Conservation (phyloP, 2,329 filamentous ascomycete species). For the Talaromyces pinophilus region DNA sequence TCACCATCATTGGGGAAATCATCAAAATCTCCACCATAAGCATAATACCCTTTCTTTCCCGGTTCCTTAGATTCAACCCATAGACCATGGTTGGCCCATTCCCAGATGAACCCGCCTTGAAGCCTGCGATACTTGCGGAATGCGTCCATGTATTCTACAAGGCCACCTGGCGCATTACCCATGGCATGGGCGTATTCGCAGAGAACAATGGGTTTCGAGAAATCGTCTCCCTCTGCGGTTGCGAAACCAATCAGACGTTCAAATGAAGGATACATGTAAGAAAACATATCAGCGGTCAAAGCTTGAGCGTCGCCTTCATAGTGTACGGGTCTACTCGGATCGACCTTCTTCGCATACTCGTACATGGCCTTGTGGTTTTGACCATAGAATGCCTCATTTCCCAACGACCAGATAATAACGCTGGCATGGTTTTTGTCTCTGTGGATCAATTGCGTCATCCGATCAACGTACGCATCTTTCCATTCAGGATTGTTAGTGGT, state of each 20-base stretch:
- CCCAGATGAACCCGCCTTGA: constrained; percentile 67
- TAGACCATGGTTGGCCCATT: constrained; percentile 65
- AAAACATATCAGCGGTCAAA: constrained; percentile 64
- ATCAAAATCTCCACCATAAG: constrained; percentile 63
- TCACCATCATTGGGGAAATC: constrained; percentile 61
- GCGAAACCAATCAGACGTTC: background rate
- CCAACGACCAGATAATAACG: constrained; percentile 73
- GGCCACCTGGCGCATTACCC: constrained; percentile 71
- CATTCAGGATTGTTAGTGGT: constrained; percentile 37
- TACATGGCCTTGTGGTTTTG: constrained; percentile 69
- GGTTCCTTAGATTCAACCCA: constrained; percentile 36
- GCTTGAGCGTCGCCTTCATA: constrained; percentile 67
- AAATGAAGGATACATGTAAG: constrained; percentile 27
- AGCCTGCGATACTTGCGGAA: constrained; percentile 63
- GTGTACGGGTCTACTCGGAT: constrained; percentile 62
- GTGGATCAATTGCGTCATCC: constrained; percentile 63
- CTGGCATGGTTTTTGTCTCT: constrained; percentile 70
- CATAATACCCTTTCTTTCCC: constrained; percentile 51
- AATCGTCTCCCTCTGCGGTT: constrained; percentile 44
- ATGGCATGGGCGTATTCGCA: constrained; percentile 64
- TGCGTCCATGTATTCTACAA: constrained; percentile 67
- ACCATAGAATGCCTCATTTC: constrained; percentile 73
- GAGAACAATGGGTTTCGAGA: constrained; percentile 44
- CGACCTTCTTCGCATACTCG: constrained; percentile 59
- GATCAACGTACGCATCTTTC: constrained; percentile 66